Evolutionary conservation across 805 yeast genomes (phyloP).

Genomic region (Saccharomycopsis sp.): DNA sequence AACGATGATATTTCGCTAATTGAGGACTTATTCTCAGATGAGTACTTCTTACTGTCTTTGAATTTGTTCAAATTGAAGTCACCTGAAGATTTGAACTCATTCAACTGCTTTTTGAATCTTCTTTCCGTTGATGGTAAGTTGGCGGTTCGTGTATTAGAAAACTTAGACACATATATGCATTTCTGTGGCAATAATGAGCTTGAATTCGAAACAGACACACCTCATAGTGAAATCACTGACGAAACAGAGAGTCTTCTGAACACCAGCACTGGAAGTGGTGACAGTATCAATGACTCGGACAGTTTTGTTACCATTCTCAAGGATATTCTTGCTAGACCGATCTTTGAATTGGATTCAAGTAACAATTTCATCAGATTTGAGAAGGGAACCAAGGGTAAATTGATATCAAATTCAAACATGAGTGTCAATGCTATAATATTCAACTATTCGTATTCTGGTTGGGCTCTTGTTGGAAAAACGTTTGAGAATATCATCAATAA

Average conservation of each 20-base stretch:
- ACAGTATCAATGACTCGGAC: slow-evolving; percentile 21
- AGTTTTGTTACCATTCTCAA: slow-evolving; percentile 47
- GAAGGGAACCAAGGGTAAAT: slow-evolving; percentile 61
- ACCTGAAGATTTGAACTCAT: slow-evolving; percentile 47
- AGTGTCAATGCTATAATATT: slow-evolving; percentile 49
- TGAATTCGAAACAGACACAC: slow-evolving; percentile 33
- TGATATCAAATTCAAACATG: slow-evolving; percentile 45
- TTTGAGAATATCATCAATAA: slow-evolving; percentile 49
- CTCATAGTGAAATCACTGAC: slow-evolving; percentile 30
- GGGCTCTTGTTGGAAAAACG: slow-evolving; percentile 78
- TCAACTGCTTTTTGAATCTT: slow-evolving; percentile 55
- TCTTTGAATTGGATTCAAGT: slow-evolving; percentile 42
- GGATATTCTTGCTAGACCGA: slow-evolving; percentile 46
- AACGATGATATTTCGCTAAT: slow-evolving; percentile 26
- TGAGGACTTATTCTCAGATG: slow-evolving; percentile 33
- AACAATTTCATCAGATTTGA: slow-evolving; percentile 39
- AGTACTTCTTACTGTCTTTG: slow-evolving; percentile 30
- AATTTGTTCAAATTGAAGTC: slow-evolving; percentile 60
- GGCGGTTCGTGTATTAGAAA: slow-evolving; percentile 56
- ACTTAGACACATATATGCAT: slow-evolving; percentile 57
- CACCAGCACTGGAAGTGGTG: neutral
- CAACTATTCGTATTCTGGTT: slow-evolving; percentile 70
- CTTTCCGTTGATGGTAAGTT: slow-evolving; percentile 57
- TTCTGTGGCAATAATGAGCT: slow-evolving; percentile 34
- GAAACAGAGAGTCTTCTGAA: neutral